These are phyloP conservation scores for Pythium grandisporangium DNA, from an alignment of 352 stramenopile genomes.

Conservation along the genomic window DNA sequence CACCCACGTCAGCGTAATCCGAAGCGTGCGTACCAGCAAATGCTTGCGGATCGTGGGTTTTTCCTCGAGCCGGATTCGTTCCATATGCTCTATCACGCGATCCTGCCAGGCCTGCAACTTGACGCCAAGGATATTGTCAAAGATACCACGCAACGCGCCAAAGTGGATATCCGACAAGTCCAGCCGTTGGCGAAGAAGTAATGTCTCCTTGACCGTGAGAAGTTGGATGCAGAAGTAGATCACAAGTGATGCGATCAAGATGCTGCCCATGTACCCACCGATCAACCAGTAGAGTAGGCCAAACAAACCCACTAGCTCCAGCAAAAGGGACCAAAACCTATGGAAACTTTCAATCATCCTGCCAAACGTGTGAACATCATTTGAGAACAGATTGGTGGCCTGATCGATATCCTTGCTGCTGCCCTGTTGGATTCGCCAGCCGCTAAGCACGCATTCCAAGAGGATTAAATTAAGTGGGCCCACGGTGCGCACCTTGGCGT, in stretches of 20 bases:
- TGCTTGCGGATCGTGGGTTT: conserved; percentile 13
- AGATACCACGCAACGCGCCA: conserved; percentile 9
- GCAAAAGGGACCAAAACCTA: conserved; percentile 19
- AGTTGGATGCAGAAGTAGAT: conserved; percentile 43
- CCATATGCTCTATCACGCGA: conserved; percentile 30
- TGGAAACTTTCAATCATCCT: conserved; percentile 19
- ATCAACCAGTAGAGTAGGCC: conserved; percentile 16
- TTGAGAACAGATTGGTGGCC: conserved; percentile 22
- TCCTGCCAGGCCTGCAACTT: conserved; percentile 58
- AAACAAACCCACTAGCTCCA: conserved; percentile 20
- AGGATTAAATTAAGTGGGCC: conserved; percentile 19
- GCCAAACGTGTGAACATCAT: conserved; percentile 13
- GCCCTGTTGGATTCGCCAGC: neutral
- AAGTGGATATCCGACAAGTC: conserved; percentile 11
- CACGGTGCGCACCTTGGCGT: conserved; percentile 10
- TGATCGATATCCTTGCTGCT: conserved; percentile 2
- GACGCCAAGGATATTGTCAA: conserved; percentile 14
- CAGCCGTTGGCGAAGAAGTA: conserved; percentile 8
- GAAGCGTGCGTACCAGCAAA: conserved; percentile 16
- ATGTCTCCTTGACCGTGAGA: conserved; percentile 18
- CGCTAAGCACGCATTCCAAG: conserved; percentile 17
- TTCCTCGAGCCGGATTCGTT: conserved; percentile 26
- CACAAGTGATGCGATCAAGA: conserved; percentile 25
- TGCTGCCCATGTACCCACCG: conserved; percentile 15
- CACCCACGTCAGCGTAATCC: conserved; percentile 25